A percentile compares a stretch with the other conserved stretches of the same genome.
Evolutionary conservation across 495 filamentous ascomycete species (phyloP).

Genomic region (Annulohypoxylon bovei): DNA sequence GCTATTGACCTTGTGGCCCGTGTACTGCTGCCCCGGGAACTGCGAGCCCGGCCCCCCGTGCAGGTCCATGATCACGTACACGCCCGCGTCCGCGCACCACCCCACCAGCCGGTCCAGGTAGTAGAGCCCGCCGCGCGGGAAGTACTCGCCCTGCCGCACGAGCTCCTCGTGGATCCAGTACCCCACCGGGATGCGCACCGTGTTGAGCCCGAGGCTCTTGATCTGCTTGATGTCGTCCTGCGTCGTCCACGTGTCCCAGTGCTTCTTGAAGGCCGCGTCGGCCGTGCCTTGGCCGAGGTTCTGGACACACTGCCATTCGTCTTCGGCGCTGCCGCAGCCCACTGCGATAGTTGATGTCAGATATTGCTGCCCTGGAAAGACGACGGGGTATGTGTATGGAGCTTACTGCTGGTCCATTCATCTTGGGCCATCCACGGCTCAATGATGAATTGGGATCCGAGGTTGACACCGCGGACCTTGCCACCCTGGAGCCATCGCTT

Average conservation of each 20-base stretch:
- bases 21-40: slow-evolving; percentile 59
- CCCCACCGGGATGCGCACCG: slow-evolving; percentile 70
- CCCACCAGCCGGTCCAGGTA: slow-evolving; percentile 65
- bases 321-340: slow-evolving; percentile 61
- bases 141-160: slow-evolving; percentile 66
- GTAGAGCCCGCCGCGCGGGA: slow-evolving; percentile 58
- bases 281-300: slow-evolving; percentile 63
- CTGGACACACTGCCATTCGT: slow-evolving; percentile 68
- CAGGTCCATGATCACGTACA: slow-evolving; percentile 73
- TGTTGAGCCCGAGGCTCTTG: slow-evolving; percentile 62
- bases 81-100: slow-evolving; percentile 63
- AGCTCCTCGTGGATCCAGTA: slow-evolving; percentile 71
- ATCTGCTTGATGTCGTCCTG: slow-evolving; percentile 65
- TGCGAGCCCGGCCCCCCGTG: slow-evolving; percentile 72
- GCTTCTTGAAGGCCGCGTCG: slow-evolving; percentile 62
- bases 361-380: neutral
- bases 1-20: slow-evolving; percentile 60
- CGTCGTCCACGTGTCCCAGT: slow-evolving; percentile 70
- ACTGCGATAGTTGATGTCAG: slow-evolving; percentile 38
- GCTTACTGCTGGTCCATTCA: slow-evolving; percentile 55
- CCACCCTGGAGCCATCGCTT: slow-evolving; percentile 49
- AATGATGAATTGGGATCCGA: slow-evolving; percentile 68
- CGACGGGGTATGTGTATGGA: neutral
- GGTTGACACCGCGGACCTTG: slow-evolving; percentile 70
- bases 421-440: slow-evolving; percentile 67